phyloP scores from a whole-genome alignment of 2,329 filamentous ascomycete genomes.

The Emergomyces pasteurianus region DNA sequence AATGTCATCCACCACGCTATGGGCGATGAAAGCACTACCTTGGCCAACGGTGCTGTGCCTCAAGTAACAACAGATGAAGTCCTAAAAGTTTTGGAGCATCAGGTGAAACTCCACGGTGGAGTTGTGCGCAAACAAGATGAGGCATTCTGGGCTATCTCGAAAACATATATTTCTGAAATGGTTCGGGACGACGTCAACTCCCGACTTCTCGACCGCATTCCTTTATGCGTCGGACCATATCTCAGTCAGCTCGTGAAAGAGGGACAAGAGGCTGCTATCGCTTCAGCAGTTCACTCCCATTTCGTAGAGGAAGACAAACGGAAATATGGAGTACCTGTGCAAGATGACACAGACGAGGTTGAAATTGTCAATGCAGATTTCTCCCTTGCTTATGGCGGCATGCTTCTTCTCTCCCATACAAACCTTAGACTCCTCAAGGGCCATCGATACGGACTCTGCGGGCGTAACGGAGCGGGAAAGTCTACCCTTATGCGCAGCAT shows the following conservation, averaged over 20 bases:
- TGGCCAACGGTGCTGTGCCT: constrained; percentile 45
- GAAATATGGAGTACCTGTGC: constrained; percentile 71
- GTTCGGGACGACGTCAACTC: constrained; percentile 79
- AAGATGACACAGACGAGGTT: constrained; percentile 81
- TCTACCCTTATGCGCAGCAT: constrained; percentile 99
- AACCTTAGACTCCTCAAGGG: constrained; percentile 91
- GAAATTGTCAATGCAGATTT: constrained; percentile 98
- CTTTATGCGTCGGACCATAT: constrained; percentile 59
- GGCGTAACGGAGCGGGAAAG: constrained; percentile 94
- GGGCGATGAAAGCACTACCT: constrained; percentile 53
- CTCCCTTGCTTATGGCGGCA: constrained; percentile 93
- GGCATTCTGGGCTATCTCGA: constrained; percentile 52
- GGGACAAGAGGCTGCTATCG: constrained; percentile 52
- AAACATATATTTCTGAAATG: constrained; percentile 69
- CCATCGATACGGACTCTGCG: constrained; percentile 92
- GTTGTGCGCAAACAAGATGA: constrained; percentile 50
- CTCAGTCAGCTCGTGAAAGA: constrained; percentile 57
- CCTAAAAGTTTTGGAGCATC: constrained; percentile 57
- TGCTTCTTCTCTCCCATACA: constrained; percentile 91
- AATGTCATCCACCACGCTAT: constrained; percentile 90
- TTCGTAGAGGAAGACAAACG: constrained; percentile 77
- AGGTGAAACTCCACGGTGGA: constrained; percentile 59
- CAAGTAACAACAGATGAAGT: constrained; percentile 63
- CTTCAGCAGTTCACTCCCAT: constrained; percentile 60
- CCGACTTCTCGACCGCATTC: constrained; percentile 63